Evolutionary conservation across 2,329 filamentous ascomycete genomes (phyloP).

Genomic region (Cytospora mali): DNA sequence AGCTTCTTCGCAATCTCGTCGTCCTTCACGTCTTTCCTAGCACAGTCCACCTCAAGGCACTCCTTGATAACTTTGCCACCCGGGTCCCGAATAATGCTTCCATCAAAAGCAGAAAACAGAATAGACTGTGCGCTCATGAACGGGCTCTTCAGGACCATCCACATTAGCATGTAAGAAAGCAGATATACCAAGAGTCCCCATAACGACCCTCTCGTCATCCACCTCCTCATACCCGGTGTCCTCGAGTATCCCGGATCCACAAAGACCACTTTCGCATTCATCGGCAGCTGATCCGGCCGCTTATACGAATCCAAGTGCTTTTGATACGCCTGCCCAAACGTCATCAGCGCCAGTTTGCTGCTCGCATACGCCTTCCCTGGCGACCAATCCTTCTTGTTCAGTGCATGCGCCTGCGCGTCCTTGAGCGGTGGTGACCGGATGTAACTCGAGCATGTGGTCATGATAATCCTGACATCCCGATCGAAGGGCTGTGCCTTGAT

Average conservation of each 20-base stretch:
- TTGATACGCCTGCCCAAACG: constrained; percentile 88
- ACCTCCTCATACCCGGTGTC: constrained; percentile 85
- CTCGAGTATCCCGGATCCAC: constrained; percentile 85
- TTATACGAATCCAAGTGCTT: constrained; percentile 86
- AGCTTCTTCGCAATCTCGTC: constrained; percentile 80
- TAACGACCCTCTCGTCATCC: constrained; percentile 82
- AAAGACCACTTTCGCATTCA: constrained; percentile 80
- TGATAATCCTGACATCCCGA: constrained; percentile 85
- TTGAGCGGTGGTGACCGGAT: constrained; percentile 72
- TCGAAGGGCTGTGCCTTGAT: constrained; percentile 90
- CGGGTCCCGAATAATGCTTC: constrained; percentile 61
- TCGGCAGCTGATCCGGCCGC: constrained; percentile 79
- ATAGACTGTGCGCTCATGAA: constrained; percentile 85
- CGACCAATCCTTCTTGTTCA: constrained; percentile 55
- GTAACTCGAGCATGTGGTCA: constrained; percentile 87
- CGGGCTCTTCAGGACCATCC: constrained; percentile 85
- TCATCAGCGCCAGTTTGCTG: constrained; percentile 79
- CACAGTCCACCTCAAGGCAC: constrained; percentile 74
- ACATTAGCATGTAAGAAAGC: constrained; percentile 76
- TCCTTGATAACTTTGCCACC: constrained; percentile 85
- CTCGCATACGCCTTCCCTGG: constrained; percentile 62
- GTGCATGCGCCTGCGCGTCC: constrained; percentile 46
- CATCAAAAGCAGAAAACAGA: constrained; percentile 83
- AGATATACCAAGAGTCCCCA: constrained; percentile 79
- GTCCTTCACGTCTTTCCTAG: constrained; percentile 74